These are phyloP conservation scores for Chenopodium formosanum DNA, from an alignment of 148 eudicot species.

Conservation along the genomic window DNA sequence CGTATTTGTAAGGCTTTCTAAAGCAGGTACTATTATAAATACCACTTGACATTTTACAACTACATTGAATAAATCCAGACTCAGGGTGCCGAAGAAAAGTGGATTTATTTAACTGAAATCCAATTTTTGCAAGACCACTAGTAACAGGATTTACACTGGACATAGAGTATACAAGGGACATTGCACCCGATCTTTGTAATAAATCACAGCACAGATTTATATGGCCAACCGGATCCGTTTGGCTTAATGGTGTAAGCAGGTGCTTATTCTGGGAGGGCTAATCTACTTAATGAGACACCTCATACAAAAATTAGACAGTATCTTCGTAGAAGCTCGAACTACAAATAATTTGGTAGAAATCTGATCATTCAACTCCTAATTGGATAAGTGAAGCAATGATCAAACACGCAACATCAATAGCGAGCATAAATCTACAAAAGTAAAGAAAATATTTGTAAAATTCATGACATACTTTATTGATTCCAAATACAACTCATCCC, in stretches of 20 bases:
- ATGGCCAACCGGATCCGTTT: neutral
- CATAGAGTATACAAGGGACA: constrained; percentile 31
- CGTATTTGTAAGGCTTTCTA: constrained; percentile 8
- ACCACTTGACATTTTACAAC: neutral
- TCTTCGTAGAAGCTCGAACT: neutral
- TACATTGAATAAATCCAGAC: constrained; percentile 1
- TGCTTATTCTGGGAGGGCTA: neutral
- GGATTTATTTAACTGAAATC: neutral
- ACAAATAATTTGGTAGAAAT: neutral
- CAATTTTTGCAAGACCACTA: neutral
- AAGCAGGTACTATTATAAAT: neutral
- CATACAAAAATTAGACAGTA: neutral
- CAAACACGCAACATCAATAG: neutral
- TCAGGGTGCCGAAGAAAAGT: neutral
- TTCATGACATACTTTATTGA: neutral
- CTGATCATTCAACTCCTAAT: neutral
- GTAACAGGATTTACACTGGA: constrained; percentile 23
- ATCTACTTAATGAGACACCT: constrained; percentile 1
- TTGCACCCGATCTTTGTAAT: neutral
- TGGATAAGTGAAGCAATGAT: neutral
- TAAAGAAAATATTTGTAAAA: neutral
- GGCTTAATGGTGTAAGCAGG: neutral
- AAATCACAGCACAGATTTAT: neutral
- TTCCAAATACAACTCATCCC: neutral
- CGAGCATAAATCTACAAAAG: constrained; percentile 1